Evolutionary conservation across 1,284 basidiomycete species (phyloP), one percentile per base, ranked within the genome.

Genomic region (Stygiomarasmius scandens): DNA sequence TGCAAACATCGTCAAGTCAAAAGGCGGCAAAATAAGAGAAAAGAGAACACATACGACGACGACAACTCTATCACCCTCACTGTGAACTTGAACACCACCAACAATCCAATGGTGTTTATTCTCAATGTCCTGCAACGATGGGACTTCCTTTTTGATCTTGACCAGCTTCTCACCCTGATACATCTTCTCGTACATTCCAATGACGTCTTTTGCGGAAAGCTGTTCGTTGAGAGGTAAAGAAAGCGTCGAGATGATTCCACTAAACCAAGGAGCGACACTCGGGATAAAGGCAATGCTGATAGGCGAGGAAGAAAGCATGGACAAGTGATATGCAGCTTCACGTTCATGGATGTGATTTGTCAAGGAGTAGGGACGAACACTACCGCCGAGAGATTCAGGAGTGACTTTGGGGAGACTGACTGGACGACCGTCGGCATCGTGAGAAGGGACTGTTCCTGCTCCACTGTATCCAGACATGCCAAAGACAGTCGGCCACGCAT

Each of bases 341-440:
- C 96, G 92, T 74, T 99, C 96, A 78, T 99, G 96, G 68, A 99
- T 98, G 76, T 99, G 96, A 74, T 97, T 96, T 2, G 96, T 99
- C 25, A 99, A 77, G 0, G 93, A 66, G 75, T 99, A 99, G 1
- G 96, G 89, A 38, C 87, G 83, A 49, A 98, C 77, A 1, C 87
- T 90, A 24, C 92, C 90, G 1, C 75, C 77, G 4, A 99, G 84
- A 61, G 83, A 87, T 62, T 92, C 87, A 0, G 92, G 79, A 1
- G 84, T 81, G 20, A 98, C 85, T 74, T 98, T 99, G 49, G 96
- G 89, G 12, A 89, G 78, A 20, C 90, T 95, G 23, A 82, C 80
- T 0, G 90, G 89, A 29, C 81, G 81, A 19, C 91, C 91, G 52
- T 89, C 85, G 0, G 81, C 74, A 61, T 86, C 85, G 12, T 74